A percentile compares a stretch with the other conserved stretches of the same genome.
Evolutionary conservation across 306 rosid species (phyloP).

Genomic region (Quercus cerris): DNA sequence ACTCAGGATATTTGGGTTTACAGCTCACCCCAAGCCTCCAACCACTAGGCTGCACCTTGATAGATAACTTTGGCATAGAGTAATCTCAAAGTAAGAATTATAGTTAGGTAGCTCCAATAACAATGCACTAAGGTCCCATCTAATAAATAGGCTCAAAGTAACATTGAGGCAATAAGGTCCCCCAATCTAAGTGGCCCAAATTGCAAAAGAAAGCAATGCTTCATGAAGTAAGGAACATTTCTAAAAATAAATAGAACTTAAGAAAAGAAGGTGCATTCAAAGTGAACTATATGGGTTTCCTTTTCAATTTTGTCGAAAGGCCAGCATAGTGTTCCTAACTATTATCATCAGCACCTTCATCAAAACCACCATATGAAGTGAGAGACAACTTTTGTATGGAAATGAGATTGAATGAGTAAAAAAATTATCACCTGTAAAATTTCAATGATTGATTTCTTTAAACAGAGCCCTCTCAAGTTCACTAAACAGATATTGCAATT

Average conservation of each 20-base stretch:
- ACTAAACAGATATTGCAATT: background rate
- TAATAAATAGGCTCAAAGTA: background rate
- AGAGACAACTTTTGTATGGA: background rate
- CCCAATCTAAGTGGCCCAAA: no score
- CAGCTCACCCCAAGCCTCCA: no score
- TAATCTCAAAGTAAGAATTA: background rate
- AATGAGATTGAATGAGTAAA: background rate
- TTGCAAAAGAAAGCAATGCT: no score
- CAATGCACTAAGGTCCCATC: background rate
- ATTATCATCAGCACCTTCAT: no score
- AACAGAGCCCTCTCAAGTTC: background rate
- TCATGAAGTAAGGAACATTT: no score
- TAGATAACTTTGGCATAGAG: background rate
- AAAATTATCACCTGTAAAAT: background rate
- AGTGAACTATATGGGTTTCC: no score
- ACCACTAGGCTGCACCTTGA: no score
- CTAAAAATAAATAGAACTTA: no score
- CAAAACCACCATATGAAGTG: background rate
- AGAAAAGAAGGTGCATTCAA: no score
- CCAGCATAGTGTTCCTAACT: no score
- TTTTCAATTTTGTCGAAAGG: no score
- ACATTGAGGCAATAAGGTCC: background rate
- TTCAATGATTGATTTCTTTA: background rate
- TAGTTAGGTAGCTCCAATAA: conserved; percentile 8
- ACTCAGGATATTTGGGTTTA: no score